These are phyloP conservation scores for Phragmites australis DNA, from an alignment of 176 grass and related monocot genomes.

Conservation along the genomic window DNA sequence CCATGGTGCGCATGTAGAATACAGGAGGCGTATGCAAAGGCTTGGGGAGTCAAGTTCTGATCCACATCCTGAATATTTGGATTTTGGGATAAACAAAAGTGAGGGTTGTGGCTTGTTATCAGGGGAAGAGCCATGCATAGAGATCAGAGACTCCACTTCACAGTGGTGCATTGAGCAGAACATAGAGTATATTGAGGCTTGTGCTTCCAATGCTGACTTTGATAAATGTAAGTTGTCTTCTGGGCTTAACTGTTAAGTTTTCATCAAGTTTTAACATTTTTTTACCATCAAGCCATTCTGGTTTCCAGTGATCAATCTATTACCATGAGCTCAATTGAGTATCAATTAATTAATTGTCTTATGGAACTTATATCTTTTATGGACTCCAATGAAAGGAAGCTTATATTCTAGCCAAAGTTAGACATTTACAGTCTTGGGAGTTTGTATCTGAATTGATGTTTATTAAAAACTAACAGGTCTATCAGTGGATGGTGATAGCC, in stretches of 20 bases:
- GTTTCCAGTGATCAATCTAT: constrained; percentile 6
- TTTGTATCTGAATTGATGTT: constrained; percentile 3
- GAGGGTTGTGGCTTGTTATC: constrained; percentile 79
- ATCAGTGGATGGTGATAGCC: constrained; percentile 90
- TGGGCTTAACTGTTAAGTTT: background rate
- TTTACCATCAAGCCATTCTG: background rate
- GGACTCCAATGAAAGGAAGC: background rate
- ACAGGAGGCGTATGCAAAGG: constrained; percentile 70
- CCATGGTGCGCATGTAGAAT: constrained; percentile 72
- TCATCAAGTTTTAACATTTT: constrained; percentile 12
- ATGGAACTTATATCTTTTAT: constrained; percentile 10
- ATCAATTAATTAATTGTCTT: background rate
- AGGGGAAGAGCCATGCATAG: constrained; percentile 63
- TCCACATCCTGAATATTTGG: constrained; percentile 65
- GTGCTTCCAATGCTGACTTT: constrained; percentile 79
- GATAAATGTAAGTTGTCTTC: constrained; percentile 75
- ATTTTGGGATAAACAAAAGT: constrained; percentile 84
- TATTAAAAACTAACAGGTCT: constrained; percentile 56
- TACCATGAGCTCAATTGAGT: background rate
- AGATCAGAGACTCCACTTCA: constrained; percentile 59
- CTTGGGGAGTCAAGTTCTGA: constrained; percentile 58
- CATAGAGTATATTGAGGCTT: constrained; percentile 93
- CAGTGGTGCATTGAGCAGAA: constrained; percentile 79
- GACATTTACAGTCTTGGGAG: background rate
- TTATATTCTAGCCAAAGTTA: background rate